Conservation (phyloP, 192 early-diverging fungal species). For the Dimargaris verticillata region DNA sequence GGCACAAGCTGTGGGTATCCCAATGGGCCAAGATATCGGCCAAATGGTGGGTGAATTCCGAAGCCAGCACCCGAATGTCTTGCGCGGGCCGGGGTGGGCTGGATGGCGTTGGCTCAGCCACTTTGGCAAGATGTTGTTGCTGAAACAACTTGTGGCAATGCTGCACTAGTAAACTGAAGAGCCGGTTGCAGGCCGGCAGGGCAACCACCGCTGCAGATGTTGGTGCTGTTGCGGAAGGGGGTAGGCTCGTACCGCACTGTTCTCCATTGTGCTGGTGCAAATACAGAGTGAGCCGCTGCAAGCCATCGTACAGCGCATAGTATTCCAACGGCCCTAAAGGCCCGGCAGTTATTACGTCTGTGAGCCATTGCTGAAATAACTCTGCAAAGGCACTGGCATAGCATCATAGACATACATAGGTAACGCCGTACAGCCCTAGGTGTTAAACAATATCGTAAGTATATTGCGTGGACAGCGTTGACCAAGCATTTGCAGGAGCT, state of each 20-base stretch:
- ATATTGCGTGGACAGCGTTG: no score
- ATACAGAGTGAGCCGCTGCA: neutral
- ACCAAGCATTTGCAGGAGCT: no score
- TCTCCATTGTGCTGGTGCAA: neutral
- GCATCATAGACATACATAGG: no score
- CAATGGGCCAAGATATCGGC: neutral
- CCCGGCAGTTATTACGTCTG: no score
- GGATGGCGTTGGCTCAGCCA: neutral
- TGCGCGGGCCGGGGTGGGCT: neutral
- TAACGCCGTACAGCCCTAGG: no score
- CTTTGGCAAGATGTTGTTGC: neutral
- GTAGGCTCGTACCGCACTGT: neutral
- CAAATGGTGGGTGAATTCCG: neutral
- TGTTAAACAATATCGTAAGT: no score
- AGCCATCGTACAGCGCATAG: conserved; percentile 3
- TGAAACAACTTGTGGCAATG: neutral
- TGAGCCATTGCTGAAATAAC: no score
- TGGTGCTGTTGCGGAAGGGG: neutral
- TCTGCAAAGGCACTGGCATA: no score
- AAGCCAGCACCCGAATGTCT: neutral
- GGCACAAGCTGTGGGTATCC: neutral
- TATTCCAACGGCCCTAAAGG: neutral
- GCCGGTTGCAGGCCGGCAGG: conserved; percentile 1
- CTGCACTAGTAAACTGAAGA: neutral
- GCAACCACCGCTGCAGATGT: neutral